Evolutionary conservation across 768 basidiomycete species (phyloP), one percentile per base, ranked within the genome.

Genomic region (Suillus clintonianus): DNA sequence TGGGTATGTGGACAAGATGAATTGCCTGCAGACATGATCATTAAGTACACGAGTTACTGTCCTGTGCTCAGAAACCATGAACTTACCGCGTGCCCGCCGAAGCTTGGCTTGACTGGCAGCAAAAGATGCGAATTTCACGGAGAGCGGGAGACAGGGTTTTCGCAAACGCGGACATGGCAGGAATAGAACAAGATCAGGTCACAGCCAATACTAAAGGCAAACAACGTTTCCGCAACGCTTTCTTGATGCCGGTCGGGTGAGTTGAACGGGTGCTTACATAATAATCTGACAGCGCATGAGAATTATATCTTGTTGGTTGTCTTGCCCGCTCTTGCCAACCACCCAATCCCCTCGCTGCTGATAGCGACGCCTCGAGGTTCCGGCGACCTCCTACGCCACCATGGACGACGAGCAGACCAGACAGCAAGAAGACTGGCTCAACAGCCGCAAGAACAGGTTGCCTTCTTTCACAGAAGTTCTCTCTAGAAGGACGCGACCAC

Each of bases 401-500:
- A 86, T 85, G 85, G 82, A 83, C 77, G 85, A 83, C 77, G 85
- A 87, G 72, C 85, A 79, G 66, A 76, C 59, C 19, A 64, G 76
- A 56, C 76, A 77, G 61, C 88, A 90, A 68, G 90, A 93, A 76
- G 91, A 93, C 69, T 91, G 88, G 89, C 83, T 85, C 5, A 82
- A 77, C 65, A 87, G 80, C 74, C 86, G 91, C 76, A 84, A 83
- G 79, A 86, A 91, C 72, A 86, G 92, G 71, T 82, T 94, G 15
- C 92, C 92, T n/a, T 89, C 92, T 36, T 93, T 94, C 71, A 86
- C 88, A 27, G 95, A 99, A 80, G 95, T 98, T 55, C 84, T 99
- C 34, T 92, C 92, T 22, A 84, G 97, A 69, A 85, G 91, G 72
- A 97, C 97, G 39, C 81, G 92, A 65, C 94, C 97, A 0, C 97